A percentile compares a stretch with the other conserved stretches of the same genome.
Evolutionary conservation across 768 basidiomycete species (phyloP).

Genomic region (Daedaleopsis sinensis): DNA sequence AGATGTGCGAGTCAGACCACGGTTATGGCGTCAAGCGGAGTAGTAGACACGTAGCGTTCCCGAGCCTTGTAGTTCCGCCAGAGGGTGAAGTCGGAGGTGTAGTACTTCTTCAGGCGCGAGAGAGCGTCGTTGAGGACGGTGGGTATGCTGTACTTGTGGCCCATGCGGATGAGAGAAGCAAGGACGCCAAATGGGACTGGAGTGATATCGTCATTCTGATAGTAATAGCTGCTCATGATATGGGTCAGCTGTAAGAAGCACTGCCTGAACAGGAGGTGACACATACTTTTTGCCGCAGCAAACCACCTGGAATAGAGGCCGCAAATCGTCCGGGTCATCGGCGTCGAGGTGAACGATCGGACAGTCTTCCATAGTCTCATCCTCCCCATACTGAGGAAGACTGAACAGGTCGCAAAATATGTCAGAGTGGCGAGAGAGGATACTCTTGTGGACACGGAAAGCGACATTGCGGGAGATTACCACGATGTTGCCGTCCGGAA

Average conservation of each 20-base stretch:
- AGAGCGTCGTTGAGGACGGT: constrained; percentile 2
- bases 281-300: constrained; percentile 5
- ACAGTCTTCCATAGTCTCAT: constrained; percentile 12
- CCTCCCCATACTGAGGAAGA: constrained; percentile 3
- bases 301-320: constrained; percentile 1
- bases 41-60: neutral
- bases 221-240: neutral
- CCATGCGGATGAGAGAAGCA: constrained; percentile 8
- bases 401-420: constrained; percentile 19
- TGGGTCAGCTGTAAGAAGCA: neutral
- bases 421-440: constrained; percentile 17
- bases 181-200: neutral
- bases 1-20: constrained; percentile 1
- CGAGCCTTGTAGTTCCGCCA: neutral
- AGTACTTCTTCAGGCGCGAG: constrained; percentile 2
- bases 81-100: neutral
- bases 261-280: neutral
- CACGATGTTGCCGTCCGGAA: constrained; percentile 68
- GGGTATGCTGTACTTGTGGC: constrained; percentile 11
- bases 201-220: neutral
- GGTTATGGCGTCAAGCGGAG: neutral
- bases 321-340: constrained; percentile 10
- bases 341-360: constrained; percentile 11
- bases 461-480: constrained; percentile 44
- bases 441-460: constrained; percentile 17